phyloP scores from a whole-genome alignment of 108 stramenopile species.

The Nitzschia sp. region DNA sequence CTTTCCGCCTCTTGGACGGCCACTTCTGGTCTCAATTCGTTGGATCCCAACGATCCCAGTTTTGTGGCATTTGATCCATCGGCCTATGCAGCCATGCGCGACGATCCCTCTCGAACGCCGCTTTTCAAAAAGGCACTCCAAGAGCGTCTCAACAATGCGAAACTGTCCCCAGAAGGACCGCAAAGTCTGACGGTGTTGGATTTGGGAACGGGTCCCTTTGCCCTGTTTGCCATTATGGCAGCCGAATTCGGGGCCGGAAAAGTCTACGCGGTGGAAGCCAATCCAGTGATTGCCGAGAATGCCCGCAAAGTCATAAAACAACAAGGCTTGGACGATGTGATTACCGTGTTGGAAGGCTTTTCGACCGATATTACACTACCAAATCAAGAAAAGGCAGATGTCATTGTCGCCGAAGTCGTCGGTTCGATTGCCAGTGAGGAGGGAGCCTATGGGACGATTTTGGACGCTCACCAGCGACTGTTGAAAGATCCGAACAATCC shows the following conservation, averaged over 20 bases:
- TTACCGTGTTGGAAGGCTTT: conserved; percentile 66
- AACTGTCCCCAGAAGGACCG: too few species aligned
- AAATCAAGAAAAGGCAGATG: conserved; percentile 64
- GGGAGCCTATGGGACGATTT: conserved; percentile 60
- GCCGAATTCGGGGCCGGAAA: conserved; percentile 62
- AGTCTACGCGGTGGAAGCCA: conserved; percentile 74
- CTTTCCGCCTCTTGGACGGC: conserved; percentile 57
- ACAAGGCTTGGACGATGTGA: conserved; percentile 46
- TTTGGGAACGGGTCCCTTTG: conserved; percentile 58
- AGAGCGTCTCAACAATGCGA: too few species aligned
- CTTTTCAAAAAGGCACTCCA: too few species aligned
- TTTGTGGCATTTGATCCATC: conserved; percentile 65
- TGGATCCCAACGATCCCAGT: conserved; percentile 30
- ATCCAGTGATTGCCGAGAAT: conserved; percentile 37
- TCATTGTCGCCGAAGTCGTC: conserved; percentile 62
- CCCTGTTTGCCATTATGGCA: conserved; percentile 65
- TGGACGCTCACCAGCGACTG: conserved; percentile 52
- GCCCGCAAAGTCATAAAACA: conserved; percentile 41
- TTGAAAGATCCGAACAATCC: conserved; percentile 48
- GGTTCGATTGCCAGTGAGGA: conserved; percentile 67
- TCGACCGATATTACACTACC: conserved; percentile 62
- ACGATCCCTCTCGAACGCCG: conserved; percentile 60
- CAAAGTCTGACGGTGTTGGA: too few species aligned
- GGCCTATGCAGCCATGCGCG: conserved; percentile 65
- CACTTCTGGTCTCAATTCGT: conserved; percentile 40